Evolutionary conservation across 345 rosid species (phyloP), one percentile per base, ranked within the genome.

Genomic region (Ceriops tagal): DNA sequence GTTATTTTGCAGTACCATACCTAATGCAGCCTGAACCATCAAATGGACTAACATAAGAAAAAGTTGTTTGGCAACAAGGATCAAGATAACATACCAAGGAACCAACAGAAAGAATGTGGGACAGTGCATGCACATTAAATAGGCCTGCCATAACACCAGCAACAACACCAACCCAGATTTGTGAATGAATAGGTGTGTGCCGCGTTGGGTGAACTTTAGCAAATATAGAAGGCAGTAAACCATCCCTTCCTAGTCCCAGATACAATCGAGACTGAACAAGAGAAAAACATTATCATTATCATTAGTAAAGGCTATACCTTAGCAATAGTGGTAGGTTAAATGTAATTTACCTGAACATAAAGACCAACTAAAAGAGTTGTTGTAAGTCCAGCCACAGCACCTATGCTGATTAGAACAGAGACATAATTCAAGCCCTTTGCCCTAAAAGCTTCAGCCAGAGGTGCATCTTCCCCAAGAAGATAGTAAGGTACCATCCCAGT

Each of bases 381-480:
- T 16, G 98, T 89, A 80, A 95, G 96, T 72, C 99, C 99, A 62
- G 96, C 97, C 71, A 92, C 96, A 68, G 99, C 99, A 72, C 92
- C 98, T 28, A 90, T 64, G 76, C 97, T 90, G 79, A 92, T 95
- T 67, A 95, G 78, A 73, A 90, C 8, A 11, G 97, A 87, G 72
- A 87, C 84, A 65, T 74, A 90, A 66, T 92, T 96, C 88, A 92
- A 72, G 69, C 97, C 99, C 89, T 82, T 92, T 11, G 96, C 85
- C 24, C 77, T 71, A 79, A 92, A 92, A 61, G 98, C 97, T 67
- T 88, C 86, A 51, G 96, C 86, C 75, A 92, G 77, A 61, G 98
- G 98, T 75, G 98, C 98, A 62, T 90, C 98, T 82, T 96, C 98
- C 20, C 90, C 88, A 19, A 90, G 88, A 58, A 84, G 81, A 49